Evolutionary conservation across 2,329 filamentous ascomycete species (phyloP), one percentile per base, ranked within the genome.

Genomic region (Dactylonectria macrodidyma): DNA sequence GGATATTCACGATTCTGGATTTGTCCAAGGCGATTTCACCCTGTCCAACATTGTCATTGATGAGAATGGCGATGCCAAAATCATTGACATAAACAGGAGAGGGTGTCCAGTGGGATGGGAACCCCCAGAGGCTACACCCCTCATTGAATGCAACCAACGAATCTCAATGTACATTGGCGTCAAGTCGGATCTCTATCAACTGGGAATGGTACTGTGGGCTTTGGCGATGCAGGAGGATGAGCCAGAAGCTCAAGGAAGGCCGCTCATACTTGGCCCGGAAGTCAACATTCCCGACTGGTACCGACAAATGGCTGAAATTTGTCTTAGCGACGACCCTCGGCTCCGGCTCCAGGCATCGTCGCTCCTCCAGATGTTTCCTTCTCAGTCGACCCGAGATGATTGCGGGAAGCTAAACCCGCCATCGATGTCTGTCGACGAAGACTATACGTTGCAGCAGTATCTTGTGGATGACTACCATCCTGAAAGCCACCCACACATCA

Each of bases 81-180:
- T 99, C 73, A 99, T 99, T 77, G 96, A 99, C 81, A 98, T 99
- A 83, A 99, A 99, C 82, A 89, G 96, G 62, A 88, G 96, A 75
- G 96, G 96, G n/a, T 99, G 96, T 76, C 96, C 96, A 0, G 93
- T 98, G 5, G 95, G 95, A 26, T 99, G 96, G 96, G 96, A 99
- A 74, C 95, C 96, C 3, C 96, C 96, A 5, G 96, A 99, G 81
- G 92, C 97, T 63, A 92, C 91, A 16, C 88, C 89, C 6, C 89
- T 98, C 62, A 94, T 98, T 68, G 91, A 95, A 71, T 95, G 91
- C 80, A 93, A 93, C 65, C 95, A 98, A 80, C 89, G 94, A 34
- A 95, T 99, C 60, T 93, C 93, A 52, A 97, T 98, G 92, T 98
- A 97, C 77, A 98, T 99, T 78, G 95, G 96, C 12, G 95, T 98